Percentiles rank a stretch among this genome's conserved stretches.
phyloP scores from a whole-genome alignment of 768 basidiomycete species.

The Gloeostereum incarnatum region DNA sequence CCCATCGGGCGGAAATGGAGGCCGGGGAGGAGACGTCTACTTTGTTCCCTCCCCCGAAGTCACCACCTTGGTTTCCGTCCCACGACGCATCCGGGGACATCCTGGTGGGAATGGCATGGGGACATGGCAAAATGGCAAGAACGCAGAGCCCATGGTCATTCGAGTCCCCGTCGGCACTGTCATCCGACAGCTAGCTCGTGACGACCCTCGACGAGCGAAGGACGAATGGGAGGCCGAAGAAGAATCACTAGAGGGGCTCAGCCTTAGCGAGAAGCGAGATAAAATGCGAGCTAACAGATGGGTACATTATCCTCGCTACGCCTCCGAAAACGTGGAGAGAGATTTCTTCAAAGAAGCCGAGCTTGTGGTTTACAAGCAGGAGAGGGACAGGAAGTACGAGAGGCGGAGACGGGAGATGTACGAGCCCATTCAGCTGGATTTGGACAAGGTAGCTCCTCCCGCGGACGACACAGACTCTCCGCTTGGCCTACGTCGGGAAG shows the following conservation, averaged over 20 bases:
- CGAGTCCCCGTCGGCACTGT: constrained; percentile 88
- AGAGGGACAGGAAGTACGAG: constrained; percentile 45
- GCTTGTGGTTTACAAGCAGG: constrained; percentile 44
- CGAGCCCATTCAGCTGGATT: constrained; percentile 47
- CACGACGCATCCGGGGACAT: constrained; percentile 56
- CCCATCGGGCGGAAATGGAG: constrained; percentile 91
- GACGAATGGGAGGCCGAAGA: constrained; percentile 73
- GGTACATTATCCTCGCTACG: constrained; percentile 71
- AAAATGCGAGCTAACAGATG: constrained; percentile 59
- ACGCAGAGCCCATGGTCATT: constrained; percentile 64
- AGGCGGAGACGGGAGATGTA: constrained; percentile 29
- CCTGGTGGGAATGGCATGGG: constrained; percentile 72
- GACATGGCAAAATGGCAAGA: constrained; percentile 78
- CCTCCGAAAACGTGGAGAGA: constrained; percentile 51
- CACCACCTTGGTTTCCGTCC: constrained; percentile 68
- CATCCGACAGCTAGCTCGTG: constrained; percentile 62
- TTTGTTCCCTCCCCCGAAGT: constrained; percentile 70
- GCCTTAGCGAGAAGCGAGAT: constrained; percentile 35
- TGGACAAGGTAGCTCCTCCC: constrained; percentile 41
- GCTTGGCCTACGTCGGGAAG: constrained; percentile 45
- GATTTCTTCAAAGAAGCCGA: constrained; percentile 71
- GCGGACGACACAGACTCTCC: constrained; percentile 42
- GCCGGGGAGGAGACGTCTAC: constrained; percentile 81
- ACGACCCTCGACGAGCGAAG: constrained; percentile 54
- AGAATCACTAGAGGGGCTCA: constrained; percentile 41